These are phyloP conservation scores for Trichoderma koningii DNA, from an alignment of 2,329 filamentous ascomycete species.

Conservation along the genomic window DNA sequence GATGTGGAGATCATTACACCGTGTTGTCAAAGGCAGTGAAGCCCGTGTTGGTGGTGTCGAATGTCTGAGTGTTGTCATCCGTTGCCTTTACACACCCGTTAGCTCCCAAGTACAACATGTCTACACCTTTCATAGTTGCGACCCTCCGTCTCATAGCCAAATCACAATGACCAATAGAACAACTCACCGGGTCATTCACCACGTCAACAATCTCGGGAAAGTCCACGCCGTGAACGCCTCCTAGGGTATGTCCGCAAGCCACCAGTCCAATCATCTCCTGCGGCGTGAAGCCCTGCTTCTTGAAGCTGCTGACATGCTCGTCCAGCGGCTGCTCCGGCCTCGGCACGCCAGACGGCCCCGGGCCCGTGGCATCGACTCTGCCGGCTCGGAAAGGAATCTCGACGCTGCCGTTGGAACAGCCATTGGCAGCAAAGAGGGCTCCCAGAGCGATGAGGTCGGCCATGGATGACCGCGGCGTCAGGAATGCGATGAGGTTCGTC, in stretches of 20 bases:
- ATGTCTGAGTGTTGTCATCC: constrained; percentile 28
- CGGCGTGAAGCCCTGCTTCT: constrained; percentile 31
- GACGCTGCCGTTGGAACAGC: constrained; percentile 19
- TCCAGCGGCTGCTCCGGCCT: constrained; percentile 26
- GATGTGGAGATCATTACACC: constrained; percentile 12
- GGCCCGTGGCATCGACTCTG: constrained; percentile 26
- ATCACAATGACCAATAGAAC: neutral
- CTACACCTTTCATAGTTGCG: no score
- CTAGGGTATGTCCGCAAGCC: constrained; percentile 35
- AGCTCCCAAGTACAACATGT: neutral
- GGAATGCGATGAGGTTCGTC: constrained; percentile 34
- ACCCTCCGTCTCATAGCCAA: no score
- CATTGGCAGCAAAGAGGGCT: constrained; percentile 25
- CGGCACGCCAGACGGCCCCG: constrained; percentile 28
- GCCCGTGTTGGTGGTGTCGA: constrained; percentile 26
- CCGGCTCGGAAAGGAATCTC: constrained; percentile 19
- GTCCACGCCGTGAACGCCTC: constrained; percentile 34
- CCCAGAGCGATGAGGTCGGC: constrained; percentile 35
- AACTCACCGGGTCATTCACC: constrained; percentile 23
- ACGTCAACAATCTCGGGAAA: constrained; percentile 33
- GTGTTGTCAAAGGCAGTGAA: constrained; percentile 31
- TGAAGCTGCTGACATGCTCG: constrained; percentile 27
- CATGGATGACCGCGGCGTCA: constrained; percentile 31
- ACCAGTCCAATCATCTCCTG: constrained; percentile 35
- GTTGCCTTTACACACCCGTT: neutral